Evolutionary conservation across 2,329 filamentous ascomycete genomes (phyloP), one percentile per base, ranked within the genome.

Genomic region (Pseudogymnoascus sp.): DNA sequence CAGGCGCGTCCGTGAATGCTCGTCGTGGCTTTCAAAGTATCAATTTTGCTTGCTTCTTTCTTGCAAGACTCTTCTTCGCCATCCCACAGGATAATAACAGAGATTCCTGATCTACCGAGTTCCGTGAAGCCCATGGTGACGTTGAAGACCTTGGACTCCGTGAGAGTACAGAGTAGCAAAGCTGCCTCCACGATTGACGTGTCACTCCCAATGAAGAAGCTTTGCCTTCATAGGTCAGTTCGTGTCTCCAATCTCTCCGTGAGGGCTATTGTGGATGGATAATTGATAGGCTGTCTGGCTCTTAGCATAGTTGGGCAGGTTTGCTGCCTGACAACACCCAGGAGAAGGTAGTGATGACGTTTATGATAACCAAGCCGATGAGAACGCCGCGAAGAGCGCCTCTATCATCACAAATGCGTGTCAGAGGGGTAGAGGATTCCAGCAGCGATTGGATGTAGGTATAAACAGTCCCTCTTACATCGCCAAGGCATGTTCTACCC

Each of bases 401-500:
- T 53, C 25, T 53, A 6, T 3, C 23, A 11, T 53, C 46, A 53
- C 23, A 31, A 53, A 31, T 53, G 8, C 23, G 46, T 25, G 46
- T 16, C 3, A 31, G 25, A 8, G 8, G 8, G 11, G 25, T 12
- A 16, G 25, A n/a, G 8, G 12, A 18, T 7, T n/a, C 46, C 46
- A 31, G 46, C 46, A 16, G 23, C 46, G 25, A 53, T 31, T 53
- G 23, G 46, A 31, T 31, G 25, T 16, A 53, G 46, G 25, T 53
- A 53, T 53, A 53, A 31, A 31, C 46, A 25, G 46, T 18, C 16
- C 25, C 16, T 28, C 46, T 11, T 31, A 1, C 23, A 53, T 53
- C 43, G 46, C 46, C 23, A 53, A 53, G 46, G 46, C n/a, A 53
- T 31, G 46, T 31, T 31, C 46, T 31, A 53, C 46, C 46, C 46